These are phyloP conservation scores for Conticribra weissflogii DNA, from an alignment of 108 stramenopile species.

Conservation along the genomic window DNA sequence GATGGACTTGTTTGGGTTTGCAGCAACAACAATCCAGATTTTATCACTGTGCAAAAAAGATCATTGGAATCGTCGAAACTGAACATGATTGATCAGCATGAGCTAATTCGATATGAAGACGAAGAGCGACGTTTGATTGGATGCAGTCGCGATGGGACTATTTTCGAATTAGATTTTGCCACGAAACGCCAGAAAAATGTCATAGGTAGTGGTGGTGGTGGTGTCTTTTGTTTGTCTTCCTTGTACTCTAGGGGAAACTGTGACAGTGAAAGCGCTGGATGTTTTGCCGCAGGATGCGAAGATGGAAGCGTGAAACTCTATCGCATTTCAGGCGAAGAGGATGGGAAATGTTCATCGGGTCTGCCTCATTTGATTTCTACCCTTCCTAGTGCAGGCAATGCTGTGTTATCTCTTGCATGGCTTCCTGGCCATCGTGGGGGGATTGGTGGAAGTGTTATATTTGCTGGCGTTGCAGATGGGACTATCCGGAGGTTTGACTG, in stretches of 20 bases:
- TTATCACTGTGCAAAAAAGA: neutral
- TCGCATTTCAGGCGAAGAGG: slow-evolving; percentile 35
- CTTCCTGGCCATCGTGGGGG: slow-evolving; percentile 31
- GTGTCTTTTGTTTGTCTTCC: slow-evolving; percentile 69
- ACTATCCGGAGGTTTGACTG: slow-evolving; percentile 85
- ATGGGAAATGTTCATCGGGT: slow-evolving; percentile 12
- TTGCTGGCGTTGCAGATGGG: slow-evolving; percentile 92
- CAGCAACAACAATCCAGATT: slow-evolving; percentile 15
- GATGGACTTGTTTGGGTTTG: slow-evolving; percentile 61
- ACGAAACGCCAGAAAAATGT: slow-evolving; percentile 51
- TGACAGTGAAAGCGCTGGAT: slow-evolving; percentile 17
- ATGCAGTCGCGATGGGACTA: slow-evolving; percentile 75
- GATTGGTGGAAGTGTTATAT: slow-evolving; percentile 69
- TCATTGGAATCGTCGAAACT: neutral
- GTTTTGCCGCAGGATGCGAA: slow-evolving; percentile 65
- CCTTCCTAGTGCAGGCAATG: slow-evolving; percentile 74
- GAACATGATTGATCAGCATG: slow-evolving; percentile 18
- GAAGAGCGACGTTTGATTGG: slow-evolving; percentile 58
- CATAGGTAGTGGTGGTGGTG: slow-evolving; percentile 78
- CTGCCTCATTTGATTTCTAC: slow-evolving; percentile 72
- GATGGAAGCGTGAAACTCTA: slow-evolving; percentile 86
- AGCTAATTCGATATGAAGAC: slow-evolving; percentile 8
- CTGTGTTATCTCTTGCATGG: slow-evolving; percentile 89
- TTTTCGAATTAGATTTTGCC: slow-evolving; percentile 77
- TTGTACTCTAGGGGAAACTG: slow-evolving; percentile 33